Evolutionary conservation across 768 basidiomycete genomes (phyloP), one percentile per base, ranked within the genome.

Genomic region (Cubamyces lactineus): DNA sequence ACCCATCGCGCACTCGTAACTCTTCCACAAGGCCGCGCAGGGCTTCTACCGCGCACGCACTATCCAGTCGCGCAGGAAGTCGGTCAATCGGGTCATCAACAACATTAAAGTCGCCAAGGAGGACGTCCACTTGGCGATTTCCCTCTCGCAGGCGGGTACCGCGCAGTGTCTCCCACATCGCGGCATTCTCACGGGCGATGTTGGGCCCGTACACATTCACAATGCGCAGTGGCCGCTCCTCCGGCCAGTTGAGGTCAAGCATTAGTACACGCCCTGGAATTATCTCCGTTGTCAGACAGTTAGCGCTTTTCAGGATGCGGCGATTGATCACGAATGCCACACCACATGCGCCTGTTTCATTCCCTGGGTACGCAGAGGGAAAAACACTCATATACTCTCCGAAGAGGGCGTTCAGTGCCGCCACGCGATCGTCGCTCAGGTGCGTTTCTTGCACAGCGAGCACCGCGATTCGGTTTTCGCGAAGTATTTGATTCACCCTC

Each of bases 21-120:
- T 17, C 7, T n/a, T 1, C 9, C 16, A 16, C 15, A 2, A 51
- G 49, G 21, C 11, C 5, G 15, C 16, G 1, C 4, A 53, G 19
- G 3, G 51, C 17, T 19, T n/a, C n/a, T 0, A 0, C 2, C 12
- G 19, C 4, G 34, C 13, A 38, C 19, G 8, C 15, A 0, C 5
- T 19, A 11, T 41, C 38, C 9, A 1, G 15, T 26, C 39, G n/a
- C 4, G 34, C 9, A 12, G 51, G 51, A 3, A 53, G 17, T 13
- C 51, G 39, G 51, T 53, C 51, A 3, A 40, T 17, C 3, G 15
- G 6, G 5, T 53, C 38, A 9, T 82, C 78, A 0, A 76, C 74
- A 1, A 81, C 28, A 62, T 84, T 82, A 42, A 76, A 77, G 60
- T 84, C 50, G 4, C 50, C 50, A 12, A 52, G 1, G 2, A 52